Conservation (phyloP, 108 stramenopile genomes). For the Skeletonema tropicum region DNA sequence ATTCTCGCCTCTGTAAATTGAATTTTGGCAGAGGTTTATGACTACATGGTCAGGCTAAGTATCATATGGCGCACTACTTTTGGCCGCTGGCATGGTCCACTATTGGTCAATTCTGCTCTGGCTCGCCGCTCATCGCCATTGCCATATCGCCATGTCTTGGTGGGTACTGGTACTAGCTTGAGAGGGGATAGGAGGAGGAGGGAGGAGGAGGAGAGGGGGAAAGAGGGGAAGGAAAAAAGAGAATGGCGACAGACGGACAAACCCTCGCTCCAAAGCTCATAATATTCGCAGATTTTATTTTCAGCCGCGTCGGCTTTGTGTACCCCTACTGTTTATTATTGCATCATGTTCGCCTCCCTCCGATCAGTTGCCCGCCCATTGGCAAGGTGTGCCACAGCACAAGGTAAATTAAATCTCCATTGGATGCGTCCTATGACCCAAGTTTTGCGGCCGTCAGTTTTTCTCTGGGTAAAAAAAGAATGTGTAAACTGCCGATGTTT, state of each 20-base stretch:
- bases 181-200: too few species aligned
- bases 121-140: too few species aligned
- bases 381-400: slow-evolving; percentile 32
- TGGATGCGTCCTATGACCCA: not conserved
- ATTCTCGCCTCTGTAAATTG: not conserved
- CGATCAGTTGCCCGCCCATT: slow-evolving; percentile 46
- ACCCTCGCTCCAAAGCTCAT: not conserved
- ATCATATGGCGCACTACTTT: too few species aligned
- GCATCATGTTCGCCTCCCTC: slow-evolving; percentile 35
- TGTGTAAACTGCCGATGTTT: slow-evolving; percentile 1
- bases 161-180: too few species aligned
- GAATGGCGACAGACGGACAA: not conserved
- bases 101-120: too few species aligned
- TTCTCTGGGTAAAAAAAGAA: not conserved
- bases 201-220: not conserved
- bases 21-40: too few species aligned
- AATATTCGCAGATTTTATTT: not conserved
- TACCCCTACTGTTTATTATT: not conserved
- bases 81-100: too few species aligned
- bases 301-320: not conserved
- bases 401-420: slow-evolving; percentile 18
- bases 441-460: not conserved
- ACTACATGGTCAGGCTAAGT: too few species aligned
- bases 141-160: too few species aligned
- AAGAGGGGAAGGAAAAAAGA: not conserved